phyloP scores from a whole-genome alignment of 176 grass and related monocot species.

The Cocos nucifera region DNA sequence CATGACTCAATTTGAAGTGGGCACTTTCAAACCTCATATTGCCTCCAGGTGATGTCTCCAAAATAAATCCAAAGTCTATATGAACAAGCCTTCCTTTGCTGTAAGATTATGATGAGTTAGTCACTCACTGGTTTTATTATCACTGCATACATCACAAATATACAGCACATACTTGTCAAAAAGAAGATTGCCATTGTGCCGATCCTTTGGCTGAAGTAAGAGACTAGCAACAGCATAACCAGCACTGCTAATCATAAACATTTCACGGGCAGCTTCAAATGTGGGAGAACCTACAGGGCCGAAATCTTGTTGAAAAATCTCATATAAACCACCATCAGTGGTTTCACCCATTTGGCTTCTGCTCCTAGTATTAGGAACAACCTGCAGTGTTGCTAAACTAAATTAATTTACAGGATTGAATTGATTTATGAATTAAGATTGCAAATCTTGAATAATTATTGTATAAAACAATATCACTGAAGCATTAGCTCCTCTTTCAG shows the following conservation, averaged over 20 bases:
- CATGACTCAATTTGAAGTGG: conserved; percentile 98
- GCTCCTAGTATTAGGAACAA: conserved; percentile 92
- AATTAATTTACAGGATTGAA: conserved; percentile 4
- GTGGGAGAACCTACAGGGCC: conserved; percentile 88
- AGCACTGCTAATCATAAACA: conserved; percentile 97
- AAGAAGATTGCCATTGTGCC: conserved; percentile 99
- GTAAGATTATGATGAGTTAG: conserved; percentile 36
- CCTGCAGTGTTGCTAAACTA: conserved; percentile 37
- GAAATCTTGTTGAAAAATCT: conserved; percentile 99
- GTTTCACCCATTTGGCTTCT: conserved; percentile 99
- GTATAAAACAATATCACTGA: too few species aligned
- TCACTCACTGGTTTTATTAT: conserved; percentile 15
- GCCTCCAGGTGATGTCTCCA: conserved; percentile 97
- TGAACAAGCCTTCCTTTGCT: conserved; percentile 98
- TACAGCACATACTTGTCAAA: conserved; percentile 68
- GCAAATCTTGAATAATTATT: too few species aligned
- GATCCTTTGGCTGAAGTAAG: conserved; percentile 95
- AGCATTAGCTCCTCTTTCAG: too few species aligned
- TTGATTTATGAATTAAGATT: too few species aligned
- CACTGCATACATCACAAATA: conserved; percentile 19
- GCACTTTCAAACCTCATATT: conserved; percentile 99
- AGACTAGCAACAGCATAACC: conserved; percentile 98
- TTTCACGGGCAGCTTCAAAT: conserved; percentile 91
- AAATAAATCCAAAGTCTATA: conserved; percentile 99
- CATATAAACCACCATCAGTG: conserved; percentile 93